Evolutionary conservation across 2,329 filamentous ascomycete genomes (phyloP).

Genomic region (Aspergillus fijiensis): DNA sequence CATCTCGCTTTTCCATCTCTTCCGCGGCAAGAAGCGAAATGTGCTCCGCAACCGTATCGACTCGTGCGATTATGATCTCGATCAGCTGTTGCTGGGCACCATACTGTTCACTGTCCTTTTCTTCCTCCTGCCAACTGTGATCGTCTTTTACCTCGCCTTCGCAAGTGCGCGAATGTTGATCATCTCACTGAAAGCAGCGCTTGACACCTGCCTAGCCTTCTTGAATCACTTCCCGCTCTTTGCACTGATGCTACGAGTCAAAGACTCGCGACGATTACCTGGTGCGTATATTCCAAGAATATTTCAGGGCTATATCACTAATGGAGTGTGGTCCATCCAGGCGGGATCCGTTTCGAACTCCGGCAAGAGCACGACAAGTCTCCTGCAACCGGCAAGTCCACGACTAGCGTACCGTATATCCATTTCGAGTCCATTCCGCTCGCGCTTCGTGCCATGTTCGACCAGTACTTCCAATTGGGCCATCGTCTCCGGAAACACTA

Average conservation of each 20-base stretch:
- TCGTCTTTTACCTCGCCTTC: conserved; percentile 97
- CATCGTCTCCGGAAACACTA: conserved; percentile 94
- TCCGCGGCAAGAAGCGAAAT: conserved; percentile 97
- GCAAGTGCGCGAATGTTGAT: conserved; percentile 92
- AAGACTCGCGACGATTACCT: conserved; percentile 85
- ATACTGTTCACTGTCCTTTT: conserved; percentile 95
- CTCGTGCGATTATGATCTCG: conserved; percentile 96
- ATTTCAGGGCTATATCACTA: conserved; percentile 9
- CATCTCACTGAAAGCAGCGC: conserved; percentile 83
- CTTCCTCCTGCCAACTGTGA: conserved; percentile 89
- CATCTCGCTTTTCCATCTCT: conserved; percentile 95
- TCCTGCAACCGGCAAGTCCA: conserved; percentile 33
- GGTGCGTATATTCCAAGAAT: conserved; percentile 51
- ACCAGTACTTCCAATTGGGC: conserved; percentile 94
- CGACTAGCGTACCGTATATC: conserved; percentile 74
- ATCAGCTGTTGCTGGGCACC: conserved; percentile 92
- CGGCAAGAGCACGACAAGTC: conserved; percentile 63
- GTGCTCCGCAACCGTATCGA: conserved; percentile 96
- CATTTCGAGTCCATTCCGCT: conserved; percentile 88
- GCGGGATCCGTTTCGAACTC: conserved; percentile 87
- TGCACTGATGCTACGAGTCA: conserved; percentile 90
- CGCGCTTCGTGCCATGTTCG: conserved; percentile 88
- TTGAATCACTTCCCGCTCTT: conserved; percentile 98
- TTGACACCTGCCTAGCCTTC: conserved; percentile 90
- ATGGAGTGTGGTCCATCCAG: conserved; percentile 36